These are phyloP conservation scores for Talaromyces sp. DNA, from an alignment of 2,329 filamentous ascomycete species.

Conservation along the genomic window DNA sequence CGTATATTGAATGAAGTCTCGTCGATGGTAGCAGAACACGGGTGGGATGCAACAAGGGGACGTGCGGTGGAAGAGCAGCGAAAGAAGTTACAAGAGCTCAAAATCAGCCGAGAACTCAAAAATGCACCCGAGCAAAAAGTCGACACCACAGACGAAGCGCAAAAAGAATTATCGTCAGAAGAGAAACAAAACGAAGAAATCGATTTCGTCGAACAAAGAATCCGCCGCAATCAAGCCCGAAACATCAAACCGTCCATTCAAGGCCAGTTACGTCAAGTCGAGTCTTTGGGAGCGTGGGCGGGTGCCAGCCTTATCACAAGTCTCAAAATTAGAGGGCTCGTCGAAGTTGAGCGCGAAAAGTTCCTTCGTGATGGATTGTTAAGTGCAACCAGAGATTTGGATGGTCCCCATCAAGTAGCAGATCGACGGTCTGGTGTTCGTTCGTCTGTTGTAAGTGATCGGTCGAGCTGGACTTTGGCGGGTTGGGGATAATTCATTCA, in stretches of 20 bases:
- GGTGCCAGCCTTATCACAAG: slow-evolving; percentile 61
- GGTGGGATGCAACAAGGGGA: slow-evolving; percentile 75
- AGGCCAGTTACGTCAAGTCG: slow-evolving; percentile 51
- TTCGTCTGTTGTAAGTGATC: slow-evolving; percentile 36
- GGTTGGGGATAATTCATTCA: slow-evolving; percentile 42
- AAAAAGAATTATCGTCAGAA: slow-evolving; percentile 19
- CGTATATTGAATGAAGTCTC: slow-evolving; percentile 74
- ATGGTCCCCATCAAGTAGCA: slow-evolving; percentile 31
- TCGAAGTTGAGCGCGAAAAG: slow-evolving; percentile 63
- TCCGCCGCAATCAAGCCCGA: slow-evolving; percentile 35
- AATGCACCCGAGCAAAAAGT: background rate
- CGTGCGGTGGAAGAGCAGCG: slow-evolving; percentile 56
- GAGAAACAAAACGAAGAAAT: slow-evolving; percentile 19
- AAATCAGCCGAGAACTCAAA: slow-evolving; percentile 25
- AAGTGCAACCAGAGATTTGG: slow-evolving; percentile 44
- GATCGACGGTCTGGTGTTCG: slow-evolving; percentile 35
- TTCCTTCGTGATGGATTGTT: slow-evolving; percentile 53
- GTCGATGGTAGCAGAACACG: slow-evolving; percentile 61
- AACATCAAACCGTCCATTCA: slow-evolving; percentile 33
- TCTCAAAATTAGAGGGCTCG: slow-evolving; percentile 57
- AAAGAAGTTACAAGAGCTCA: slow-evolving; percentile 45
- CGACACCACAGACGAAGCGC: background rate
- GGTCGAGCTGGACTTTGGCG: slow-evolving; percentile 49
- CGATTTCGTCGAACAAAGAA: slow-evolving; percentile 46
- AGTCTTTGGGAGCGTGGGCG: slow-evolving; percentile 62